Evolutionary conservation across 2,329 filamentous ascomycete genomes (phyloP).

Genomic region (Epichloe gansuensis): DNA sequence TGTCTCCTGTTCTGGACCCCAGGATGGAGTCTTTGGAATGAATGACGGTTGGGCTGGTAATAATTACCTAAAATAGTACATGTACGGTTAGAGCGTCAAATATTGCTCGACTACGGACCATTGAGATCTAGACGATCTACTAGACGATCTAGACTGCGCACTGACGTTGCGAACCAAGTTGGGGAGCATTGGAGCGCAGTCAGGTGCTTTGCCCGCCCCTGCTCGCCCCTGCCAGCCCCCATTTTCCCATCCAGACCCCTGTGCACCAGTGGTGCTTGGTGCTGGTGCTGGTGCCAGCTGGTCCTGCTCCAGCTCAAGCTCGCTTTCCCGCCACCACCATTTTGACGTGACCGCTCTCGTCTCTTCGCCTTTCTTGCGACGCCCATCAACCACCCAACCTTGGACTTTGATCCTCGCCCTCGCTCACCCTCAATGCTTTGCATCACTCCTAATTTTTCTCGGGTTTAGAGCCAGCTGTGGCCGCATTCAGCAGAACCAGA

Average conservation of each 20-base stretch:
- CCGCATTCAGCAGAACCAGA: neutral
- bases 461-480: neutral
- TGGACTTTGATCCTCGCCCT: neutral
- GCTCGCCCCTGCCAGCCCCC: conserved; percentile 1
- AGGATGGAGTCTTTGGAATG: too few relatives aligned
- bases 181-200: neutral
- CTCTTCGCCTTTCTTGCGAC: neutral
- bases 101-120: too few relatives aligned
- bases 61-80: too few relatives aligned
- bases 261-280: too few relatives aligned
- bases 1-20: too few relatives aligned
- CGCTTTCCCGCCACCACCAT: conserved; percentile 18
- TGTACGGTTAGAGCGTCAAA: too few relatives aligned
- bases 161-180: too few relatives aligned
- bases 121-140: too few relatives aligned
- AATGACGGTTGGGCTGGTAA: too few relatives aligned
- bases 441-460: neutral
- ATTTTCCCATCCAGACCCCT: neutral
- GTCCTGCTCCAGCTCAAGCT: neutral
- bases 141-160: too few relatives aligned
- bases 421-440: neutral
- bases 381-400: neutral
- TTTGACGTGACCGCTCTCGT: conserved; percentile 17
- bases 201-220: neutral
- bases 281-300: too few relatives aligned